phyloP scores from a whole-genome alignment of 2,329 filamentous ascomycete genomes.

The Colletotrichum caudatum region DNA sequence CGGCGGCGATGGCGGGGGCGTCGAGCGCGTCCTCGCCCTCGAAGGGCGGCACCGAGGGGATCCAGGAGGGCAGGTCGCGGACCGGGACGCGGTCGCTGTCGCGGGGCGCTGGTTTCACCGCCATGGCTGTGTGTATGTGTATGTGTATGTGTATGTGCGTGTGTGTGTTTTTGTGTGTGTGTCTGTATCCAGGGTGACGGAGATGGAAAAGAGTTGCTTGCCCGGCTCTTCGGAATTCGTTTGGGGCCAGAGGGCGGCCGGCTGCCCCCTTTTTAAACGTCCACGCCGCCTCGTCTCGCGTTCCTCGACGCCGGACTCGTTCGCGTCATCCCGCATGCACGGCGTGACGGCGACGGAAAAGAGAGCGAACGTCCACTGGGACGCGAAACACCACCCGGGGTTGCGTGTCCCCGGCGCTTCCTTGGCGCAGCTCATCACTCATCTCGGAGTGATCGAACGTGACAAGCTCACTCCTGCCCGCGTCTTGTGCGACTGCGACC shows the following conservation, averaged over 20 bases:
- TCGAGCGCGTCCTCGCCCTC: slow-evolving; percentile 21
- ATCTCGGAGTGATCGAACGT: too few relatives aligned
- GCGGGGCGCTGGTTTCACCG: neutral
- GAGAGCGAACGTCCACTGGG: neutral
- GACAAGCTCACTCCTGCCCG: too few relatives aligned
- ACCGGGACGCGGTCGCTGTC: slow-evolving; percentile 7
- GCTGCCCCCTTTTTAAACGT: neutral
- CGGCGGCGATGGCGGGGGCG: neutral
- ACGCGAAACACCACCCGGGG: too few relatives aligned
- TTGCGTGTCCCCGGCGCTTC: neutral
- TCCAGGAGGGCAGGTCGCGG: slow-evolving; percentile 22
- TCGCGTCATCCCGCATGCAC: neutral
- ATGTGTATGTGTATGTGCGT: too few relatives aligned
- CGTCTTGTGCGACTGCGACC: too few relatives aligned
- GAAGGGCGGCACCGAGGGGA: slow-evolving; percentile 27
- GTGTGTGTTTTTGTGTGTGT: too few relatives aligned
- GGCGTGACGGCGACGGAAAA: too few relatives aligned
- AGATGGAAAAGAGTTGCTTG: too few relatives aligned
- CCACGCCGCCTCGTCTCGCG: too few relatives aligned
- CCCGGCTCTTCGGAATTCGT: too few relatives aligned
- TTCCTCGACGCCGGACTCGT: neutral
- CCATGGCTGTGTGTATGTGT: slow-evolving; percentile 5
- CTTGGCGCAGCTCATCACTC: neutral
- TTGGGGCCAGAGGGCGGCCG: too few relatives aligned
- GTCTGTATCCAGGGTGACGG: too few relatives aligned